Percentiles rank a stretch among this genome's conserved stretches.
Evolutionary conservation across 345 rosid species (phyloP).

Genomic region (Eucalyptus regnans): DNA sequence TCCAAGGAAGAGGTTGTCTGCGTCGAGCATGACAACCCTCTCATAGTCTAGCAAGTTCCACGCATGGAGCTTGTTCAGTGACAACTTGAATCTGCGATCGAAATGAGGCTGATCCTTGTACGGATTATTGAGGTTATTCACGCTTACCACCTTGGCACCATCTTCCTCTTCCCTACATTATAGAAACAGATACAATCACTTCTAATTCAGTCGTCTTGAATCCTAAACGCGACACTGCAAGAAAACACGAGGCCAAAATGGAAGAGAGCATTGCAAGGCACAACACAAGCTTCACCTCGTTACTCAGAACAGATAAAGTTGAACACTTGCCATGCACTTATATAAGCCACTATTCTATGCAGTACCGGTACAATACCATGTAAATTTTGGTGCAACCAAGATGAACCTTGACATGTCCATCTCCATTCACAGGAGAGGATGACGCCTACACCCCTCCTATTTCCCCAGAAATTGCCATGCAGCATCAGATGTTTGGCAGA

Average conservation of each 20-base stretch:
- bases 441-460: background rate
- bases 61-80: constrained; percentile 85
- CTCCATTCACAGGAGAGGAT: background rate
- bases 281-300: background rate
- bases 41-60: constrained; percentile 82
- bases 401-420: background rate
- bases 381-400: background rate
- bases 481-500: background rate
- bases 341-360: background rate
- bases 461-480: background rate
- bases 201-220: background rate
- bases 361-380: background rate
- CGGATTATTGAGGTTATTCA: constrained; percentile 82
- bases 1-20: constrained; percentile 79
- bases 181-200: background rate
- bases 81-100: constrained; percentile 66
- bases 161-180: constrained; percentile 64
- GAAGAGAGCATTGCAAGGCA: background rate
- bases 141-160: constrained; percentile 75
- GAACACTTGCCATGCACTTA: background rate
- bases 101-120: constrained; percentile 54
- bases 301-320: background rate
- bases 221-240: background rate
- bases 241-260: background rate
- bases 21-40: constrained; percentile 87